Evolutionary conservation across 352 stramenopile species (phyloP).

Genomic region (Thalassiosira mediterranea): DNA sequence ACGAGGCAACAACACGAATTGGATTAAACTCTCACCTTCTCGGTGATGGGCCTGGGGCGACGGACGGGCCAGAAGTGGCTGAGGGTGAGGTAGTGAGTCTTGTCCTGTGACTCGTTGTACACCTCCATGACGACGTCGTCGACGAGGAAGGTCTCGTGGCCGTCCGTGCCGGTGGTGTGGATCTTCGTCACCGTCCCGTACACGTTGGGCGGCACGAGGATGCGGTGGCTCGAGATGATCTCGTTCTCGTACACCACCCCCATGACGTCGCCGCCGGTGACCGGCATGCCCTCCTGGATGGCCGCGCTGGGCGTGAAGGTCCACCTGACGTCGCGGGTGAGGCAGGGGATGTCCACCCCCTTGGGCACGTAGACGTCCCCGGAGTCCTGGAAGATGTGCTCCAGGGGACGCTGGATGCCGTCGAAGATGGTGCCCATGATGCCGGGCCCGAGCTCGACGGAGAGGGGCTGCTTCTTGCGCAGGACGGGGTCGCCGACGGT

Average conservation of each 20-base stretch:
- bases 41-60: constrained; percentile 94
- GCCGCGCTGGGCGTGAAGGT: constrained; percentile 91
- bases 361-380: constrained; percentile 97
- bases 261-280: constrained; percentile 98
- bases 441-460: constrained; percentile 97
- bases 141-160: constrained; percentile 95
- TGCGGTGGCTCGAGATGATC: constrained; percentile 97
- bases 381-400: constrained; percentile 90
- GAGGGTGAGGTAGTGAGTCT: constrained; percentile 93
- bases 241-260: constrained; percentile 99
- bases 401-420: constrained; percentile 98
- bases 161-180: constrained; percentile 94
- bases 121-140: constrained; percentile 98
- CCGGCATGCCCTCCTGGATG: constrained; percentile 90
- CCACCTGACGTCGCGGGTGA: constrained; percentile 93
- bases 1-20: too few relatives aligned
- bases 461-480: constrained; percentile 96
- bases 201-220: constrained; percentile 99
- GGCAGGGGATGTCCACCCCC: constrained; percentile 94
- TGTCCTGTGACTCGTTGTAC: constrained; percentile 93
- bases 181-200: constrained; percentile 99
- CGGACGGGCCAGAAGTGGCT: constrained; percentile 99
- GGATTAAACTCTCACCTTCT: too few relatives aligned
- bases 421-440: constrained; percentile 99
- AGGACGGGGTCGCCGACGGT: constrained; percentile 97